A percentile compares a stretch with the other conserved stretches of the same genome.
These are phyloP conservation scores for Aciculosporium take DNA, from an alignment of 2,329 filamentous ascomycete species.

Conservation along the genomic window DNA sequence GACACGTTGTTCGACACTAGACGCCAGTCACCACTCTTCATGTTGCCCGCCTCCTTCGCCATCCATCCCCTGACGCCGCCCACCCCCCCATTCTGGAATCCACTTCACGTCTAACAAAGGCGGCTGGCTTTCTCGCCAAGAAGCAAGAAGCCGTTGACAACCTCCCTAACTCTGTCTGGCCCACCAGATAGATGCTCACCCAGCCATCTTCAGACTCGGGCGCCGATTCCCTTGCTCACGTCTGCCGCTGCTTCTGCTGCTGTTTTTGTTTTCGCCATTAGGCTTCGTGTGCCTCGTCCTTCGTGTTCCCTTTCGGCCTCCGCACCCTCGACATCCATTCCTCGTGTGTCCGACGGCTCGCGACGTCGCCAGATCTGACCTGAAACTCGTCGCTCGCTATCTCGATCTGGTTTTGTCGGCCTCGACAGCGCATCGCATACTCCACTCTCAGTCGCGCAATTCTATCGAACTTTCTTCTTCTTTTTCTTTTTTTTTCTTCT, in stretches of 20 bases:
- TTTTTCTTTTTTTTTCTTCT: no score
- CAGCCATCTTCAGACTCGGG: slow-evolving; percentile 30
- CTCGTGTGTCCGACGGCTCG: not conserved
- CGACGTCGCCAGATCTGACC: not conserved
- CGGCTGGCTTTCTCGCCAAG: slow-evolving; percentile 23
- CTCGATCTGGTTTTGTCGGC: not conserved
- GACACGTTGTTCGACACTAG: not conserved
- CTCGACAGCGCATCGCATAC: not conserved
- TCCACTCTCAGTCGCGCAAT: not conserved
- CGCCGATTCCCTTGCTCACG: slow-evolving; percentile 19
- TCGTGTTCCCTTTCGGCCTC: not conserved
- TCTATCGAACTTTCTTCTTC: not conserved
- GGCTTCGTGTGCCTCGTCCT: not conserved
- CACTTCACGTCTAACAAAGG: slow-evolving; percentile 18
- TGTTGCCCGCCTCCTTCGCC: not conserved
- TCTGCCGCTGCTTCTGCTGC: slow-evolving; percentile 9
- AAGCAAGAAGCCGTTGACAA: slow-evolving; percentile 15
- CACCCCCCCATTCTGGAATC: slow-evolving; percentile 5
- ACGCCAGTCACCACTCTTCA: not conserved
- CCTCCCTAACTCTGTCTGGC: slow-evolving; percentile 13
- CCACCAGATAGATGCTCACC: slow-evolving; percentile 27
- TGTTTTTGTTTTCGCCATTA: not conserved
- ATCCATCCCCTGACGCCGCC: not conserved
- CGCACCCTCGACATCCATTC: slow-evolving; percentile 5
- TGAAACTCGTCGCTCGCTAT: not conserved